These are phyloP conservation scores for Colletotrichum aenigma DNA, from an alignment of 2,329 filamentous ascomycete genomes.

Conservation along the genomic window DNA sequence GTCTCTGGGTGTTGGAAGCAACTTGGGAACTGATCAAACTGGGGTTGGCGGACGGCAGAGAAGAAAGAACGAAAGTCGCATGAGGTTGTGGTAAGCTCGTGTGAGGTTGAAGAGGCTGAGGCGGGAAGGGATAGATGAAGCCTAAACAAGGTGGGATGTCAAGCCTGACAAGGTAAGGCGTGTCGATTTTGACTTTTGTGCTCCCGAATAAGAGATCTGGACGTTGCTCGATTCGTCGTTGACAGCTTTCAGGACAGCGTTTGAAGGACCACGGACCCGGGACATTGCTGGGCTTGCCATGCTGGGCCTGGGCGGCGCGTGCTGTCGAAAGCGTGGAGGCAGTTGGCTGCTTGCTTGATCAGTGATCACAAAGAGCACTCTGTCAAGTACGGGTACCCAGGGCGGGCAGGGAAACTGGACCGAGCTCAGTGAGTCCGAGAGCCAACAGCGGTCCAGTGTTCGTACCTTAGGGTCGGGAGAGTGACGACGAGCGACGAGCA, in stretches of 20 bases:
- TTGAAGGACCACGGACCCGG: slow-evolving; percentile 4
- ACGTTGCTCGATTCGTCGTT: slow-evolving; percentile 20
- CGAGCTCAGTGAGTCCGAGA: neutral
- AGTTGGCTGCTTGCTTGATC: neutral
- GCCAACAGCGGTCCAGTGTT: neutral
- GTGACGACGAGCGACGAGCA: neutral
- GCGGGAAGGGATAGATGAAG: neutral
- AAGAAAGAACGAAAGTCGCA: neutral
- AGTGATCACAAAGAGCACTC: neutral
- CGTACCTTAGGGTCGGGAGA: neutral
- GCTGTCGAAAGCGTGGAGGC: neutral
- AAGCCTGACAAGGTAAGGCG: slow-evolving; percentile 19
- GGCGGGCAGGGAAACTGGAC: neutral
- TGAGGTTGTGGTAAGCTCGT: neutral
- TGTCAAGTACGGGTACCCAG: neutral
- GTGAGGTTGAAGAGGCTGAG: slow-evolving; percentile 18
- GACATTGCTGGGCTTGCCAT: neutral
- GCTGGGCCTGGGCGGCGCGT: neutral
- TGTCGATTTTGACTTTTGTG: slow-evolving; percentile 17
- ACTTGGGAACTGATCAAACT: neutral
- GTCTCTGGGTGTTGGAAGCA: neutral
- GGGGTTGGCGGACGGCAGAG: neutral
- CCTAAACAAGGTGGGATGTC: slow-evolving; percentile 5
- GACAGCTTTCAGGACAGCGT: slow-evolving; percentile 15
- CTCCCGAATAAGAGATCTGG: slow-evolving; percentile 16